Evolutionary conservation across 345 rosid species (phyloP).

Genomic region (Eucalyptus tenuipes): DNA sequence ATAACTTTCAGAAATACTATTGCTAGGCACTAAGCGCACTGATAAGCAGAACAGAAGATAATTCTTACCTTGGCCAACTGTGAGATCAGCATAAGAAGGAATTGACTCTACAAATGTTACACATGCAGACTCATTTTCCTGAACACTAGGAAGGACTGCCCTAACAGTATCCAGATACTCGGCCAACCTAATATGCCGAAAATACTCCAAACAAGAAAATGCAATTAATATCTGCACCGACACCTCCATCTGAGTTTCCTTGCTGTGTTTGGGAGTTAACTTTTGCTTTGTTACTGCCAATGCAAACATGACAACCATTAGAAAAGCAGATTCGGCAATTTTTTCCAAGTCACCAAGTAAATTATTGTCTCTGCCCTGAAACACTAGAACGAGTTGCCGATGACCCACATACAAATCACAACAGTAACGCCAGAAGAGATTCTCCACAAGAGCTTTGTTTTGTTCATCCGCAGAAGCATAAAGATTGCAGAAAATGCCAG

Average conservation of each 20-base stretch:
- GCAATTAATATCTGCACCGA: constrained; percentile 64
- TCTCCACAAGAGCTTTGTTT: constrained; percentile 49
- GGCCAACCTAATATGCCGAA: constrained; percentile 68
- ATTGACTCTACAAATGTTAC: constrained; percentile 65
- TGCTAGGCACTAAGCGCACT: not conserved
- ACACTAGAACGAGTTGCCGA: constrained; percentile 48
- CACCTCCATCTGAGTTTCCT: constrained; percentile 47
- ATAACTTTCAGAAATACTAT: not conserved
- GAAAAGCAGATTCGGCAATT: constrained; percentile 85
- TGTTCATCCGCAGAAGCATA: constrained; percentile 55
- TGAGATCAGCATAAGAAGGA: constrained; percentile 61
- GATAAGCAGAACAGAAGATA: not conserved
- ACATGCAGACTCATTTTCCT: constrained; percentile 64
- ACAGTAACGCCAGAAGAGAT: constrained; percentile 67
- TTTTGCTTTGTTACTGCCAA: constrained; percentile 63
- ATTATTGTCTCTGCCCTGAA: constrained; percentile 39
- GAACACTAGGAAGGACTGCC: constrained; percentile 57
- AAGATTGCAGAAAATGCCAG: constrained; percentile 71
- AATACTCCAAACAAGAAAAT: constrained; percentile 78
- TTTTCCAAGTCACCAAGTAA: constrained; percentile 61
- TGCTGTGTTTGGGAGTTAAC: constrained; percentile 30
- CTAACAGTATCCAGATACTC: constrained; percentile 87
- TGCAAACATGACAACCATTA: constrained; percentile 79
- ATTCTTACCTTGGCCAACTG: constrained; percentile 48
- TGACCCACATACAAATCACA: constrained; percentile 62